Evolutionary conservation across 148 eudicot species (phyloP).

Genomic region (Pouteria glomerata): DNA sequence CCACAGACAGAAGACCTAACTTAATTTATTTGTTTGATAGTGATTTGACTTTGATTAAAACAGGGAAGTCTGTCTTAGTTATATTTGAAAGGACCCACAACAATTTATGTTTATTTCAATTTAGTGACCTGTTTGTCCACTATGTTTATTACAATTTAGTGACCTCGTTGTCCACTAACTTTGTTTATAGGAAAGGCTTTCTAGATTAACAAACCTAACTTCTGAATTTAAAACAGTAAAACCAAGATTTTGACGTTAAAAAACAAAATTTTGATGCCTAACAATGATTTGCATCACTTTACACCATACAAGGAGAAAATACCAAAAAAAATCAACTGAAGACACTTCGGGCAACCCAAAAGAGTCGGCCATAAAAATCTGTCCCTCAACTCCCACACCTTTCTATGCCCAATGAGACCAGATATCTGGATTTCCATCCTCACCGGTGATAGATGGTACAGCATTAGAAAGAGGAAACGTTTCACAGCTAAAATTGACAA

Average conservation of each 20-base stretch:
- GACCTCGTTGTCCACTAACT: conserved; percentile 29
- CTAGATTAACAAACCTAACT: conserved; percentile 7
- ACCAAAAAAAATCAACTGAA: not conserved
- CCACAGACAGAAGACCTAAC: conserved; percentile 15
- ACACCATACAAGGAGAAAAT: not conserved
- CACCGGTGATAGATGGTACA: not conserved
- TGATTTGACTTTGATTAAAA: conserved; percentile 34
- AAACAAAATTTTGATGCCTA: not conserved
- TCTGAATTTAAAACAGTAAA: conserved; percentile 15
- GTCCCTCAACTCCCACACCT: not conserved
- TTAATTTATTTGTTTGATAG: conserved; percentile 20
- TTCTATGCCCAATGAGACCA: not conserved
- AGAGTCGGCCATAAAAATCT: not conserved
- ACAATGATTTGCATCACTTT: conserved; percentile 6
- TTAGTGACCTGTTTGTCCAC: conserved; percentile 29
- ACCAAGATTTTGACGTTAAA: not conserved
- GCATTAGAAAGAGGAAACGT: not conserved
- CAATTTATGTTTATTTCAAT: conserved; percentile 18
- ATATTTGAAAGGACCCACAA: conserved; percentile 24
- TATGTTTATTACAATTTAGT: conserved; percentile 22
- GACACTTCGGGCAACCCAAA: conserved; percentile 4
- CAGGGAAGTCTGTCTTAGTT: conserved; percentile 15
- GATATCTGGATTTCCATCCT: not conserved
- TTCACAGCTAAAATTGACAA: not conserved
- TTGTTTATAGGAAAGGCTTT: conserved; percentile 9